phyloP scores from a whole-genome alignment of 768 basidiomycete genomes.

The Hysterangium stoloniferum region DNA sequence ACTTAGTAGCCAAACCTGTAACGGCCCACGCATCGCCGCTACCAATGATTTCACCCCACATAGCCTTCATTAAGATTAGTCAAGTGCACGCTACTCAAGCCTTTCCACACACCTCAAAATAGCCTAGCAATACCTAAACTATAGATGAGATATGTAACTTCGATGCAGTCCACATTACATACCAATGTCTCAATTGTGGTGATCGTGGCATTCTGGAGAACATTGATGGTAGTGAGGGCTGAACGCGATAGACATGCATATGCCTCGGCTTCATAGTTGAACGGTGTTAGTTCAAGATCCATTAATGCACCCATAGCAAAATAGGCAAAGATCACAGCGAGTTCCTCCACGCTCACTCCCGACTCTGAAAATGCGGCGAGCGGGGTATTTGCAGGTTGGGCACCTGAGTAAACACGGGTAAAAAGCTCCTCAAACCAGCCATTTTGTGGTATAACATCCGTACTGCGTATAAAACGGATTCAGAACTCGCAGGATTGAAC shows the following conservation, averaged over 20 bases:
- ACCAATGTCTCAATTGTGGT: constrained; percentile 67
- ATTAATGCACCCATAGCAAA: constrained; percentile 55
- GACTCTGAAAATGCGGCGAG: constrained; percentile 5
- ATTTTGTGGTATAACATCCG: constrained; percentile 2
- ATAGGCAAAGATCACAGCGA: constrained; percentile 47
- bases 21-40: constrained; percentile 12
- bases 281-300: constrained; percentile 49
- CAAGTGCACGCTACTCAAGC: not conserved
- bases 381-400: constrained; percentile 2
- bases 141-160: not conserved
- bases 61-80: constrained; percentile 1
- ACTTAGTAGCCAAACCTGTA: constrained; percentile 9
- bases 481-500: not conserved
- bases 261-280: constrained; percentile 52
- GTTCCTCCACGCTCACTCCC: constrained; percentile 29
- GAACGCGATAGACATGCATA: constrained; percentile 58
- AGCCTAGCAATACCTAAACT: not conserved
- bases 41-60: constrained; percentile 11
- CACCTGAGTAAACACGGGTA: not conserved
- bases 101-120: constrained; percentile 6
- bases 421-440: constrained; percentile 11
- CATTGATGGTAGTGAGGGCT: constrained; percentile 54
- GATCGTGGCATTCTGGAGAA: constrained; percentile 63
- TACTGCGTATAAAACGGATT: not conserved
- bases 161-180: constrained; percentile 35